Percentiles rank a stretch among this genome's conserved stretches.
phyloP scores from a whole-genome alignment of 768 basidiomycete genomes.

The Naganishia kalamii region DNA sequence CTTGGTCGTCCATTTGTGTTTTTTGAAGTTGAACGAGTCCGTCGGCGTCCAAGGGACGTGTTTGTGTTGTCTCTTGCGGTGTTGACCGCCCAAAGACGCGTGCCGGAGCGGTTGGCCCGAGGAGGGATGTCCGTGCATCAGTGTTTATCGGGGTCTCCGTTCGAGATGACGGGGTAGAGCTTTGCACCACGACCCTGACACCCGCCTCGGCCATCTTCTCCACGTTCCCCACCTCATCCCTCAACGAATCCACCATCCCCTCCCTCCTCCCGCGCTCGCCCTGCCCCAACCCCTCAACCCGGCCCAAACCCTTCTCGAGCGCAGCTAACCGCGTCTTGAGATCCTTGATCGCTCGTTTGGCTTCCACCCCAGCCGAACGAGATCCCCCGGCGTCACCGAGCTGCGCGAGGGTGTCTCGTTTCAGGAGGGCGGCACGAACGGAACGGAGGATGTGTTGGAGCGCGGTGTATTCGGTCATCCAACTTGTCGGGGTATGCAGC shows the following conservation, averaged over 20 bases:
- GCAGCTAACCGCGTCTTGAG: conserved; percentile 56
- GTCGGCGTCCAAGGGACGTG: conserved; percentile 76
- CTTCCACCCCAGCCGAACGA: conserved; percentile 72
- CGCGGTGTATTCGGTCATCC: conserved; percentile 83
- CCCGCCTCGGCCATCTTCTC: conserved; percentile 74
- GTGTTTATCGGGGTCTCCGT: conserved; percentile 48
- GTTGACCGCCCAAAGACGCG: conserved; percentile 67
- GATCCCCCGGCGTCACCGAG: conserved; percentile 66
- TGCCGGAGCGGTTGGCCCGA: conserved; percentile 49
- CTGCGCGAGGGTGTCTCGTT: conserved; percentile 75
- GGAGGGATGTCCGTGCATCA: conserved; percentile 61
- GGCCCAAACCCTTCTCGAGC: conserved; percentile 63
- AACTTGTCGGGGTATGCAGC: conserved; percentile 64
- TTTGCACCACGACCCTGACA: conserved; percentile 49
- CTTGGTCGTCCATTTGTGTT: conserved; percentile 74
- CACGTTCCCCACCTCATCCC: conserved; percentile 85
- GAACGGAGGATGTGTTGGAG: conserved; percentile 70
- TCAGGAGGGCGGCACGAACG: conserved; percentile 75
- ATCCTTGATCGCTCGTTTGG: conserved; percentile 53
- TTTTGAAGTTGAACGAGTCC: conserved; percentile 76
- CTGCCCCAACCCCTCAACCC: conserved; percentile 72
- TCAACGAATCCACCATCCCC: conserved; percentile 79
- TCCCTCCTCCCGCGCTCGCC: conserved; percentile 86
- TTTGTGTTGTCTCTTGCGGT: conserved; percentile 73
- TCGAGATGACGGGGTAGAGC: conserved; percentile 23